A percentile compares a stretch with the other conserved stretches of the same genome.
These are phyloP conservation scores for Zymoseptoria tritici DNA, from an alignment of 2,329 filamentous ascomycete species.

Conservation along the genomic window DNA sequence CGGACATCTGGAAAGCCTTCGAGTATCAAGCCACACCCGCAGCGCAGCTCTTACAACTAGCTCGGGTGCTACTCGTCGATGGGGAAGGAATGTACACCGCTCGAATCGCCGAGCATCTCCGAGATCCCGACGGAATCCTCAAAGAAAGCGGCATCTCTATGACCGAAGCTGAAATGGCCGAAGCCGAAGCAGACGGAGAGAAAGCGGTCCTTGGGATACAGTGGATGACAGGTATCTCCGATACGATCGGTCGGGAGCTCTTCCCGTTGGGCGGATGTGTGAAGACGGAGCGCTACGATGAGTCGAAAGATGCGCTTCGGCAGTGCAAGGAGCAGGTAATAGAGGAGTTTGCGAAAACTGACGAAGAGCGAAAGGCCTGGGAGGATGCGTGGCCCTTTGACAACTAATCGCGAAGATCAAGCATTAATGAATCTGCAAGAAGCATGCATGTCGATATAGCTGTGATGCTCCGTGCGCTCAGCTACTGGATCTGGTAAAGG, in stretches of 20 bases:
- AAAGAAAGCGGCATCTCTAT: not conserved
- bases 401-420: slow-evolving; percentile 2
- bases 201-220: slow-evolving; percentile 2
- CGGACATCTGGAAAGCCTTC: slow-evolving; percentile 29
- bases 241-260: not conserved
- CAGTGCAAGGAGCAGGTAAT: slow-evolving; percentile 11
- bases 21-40: slow-evolving; percentile 32
- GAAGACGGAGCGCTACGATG: slow-evolving; percentile 4
- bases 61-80: slow-evolving; percentile 2
- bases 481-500: too few species aligned
- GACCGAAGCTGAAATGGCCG: not conserved
- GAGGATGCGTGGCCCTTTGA: slow-evolving; percentile 12
- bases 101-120: slow-evolving; percentile 1
- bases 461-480: too few species aligned
- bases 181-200: slow-evolving; percentile 1
- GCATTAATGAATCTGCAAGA: too few species aligned
- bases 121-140: slow-evolving; percentile 5
- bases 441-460: too few species aligned
- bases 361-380: slow-evolving; percentile 8
- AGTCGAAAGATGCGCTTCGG: slow-evolving; percentile 3
- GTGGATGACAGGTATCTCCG: slow-evolving; percentile 4
- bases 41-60: not conserved
- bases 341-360: slow-evolving; percentile 1
- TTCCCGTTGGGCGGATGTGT: slow-evolving; percentile 5
- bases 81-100: slow-evolving; percentile 5